Base-by-base conservation (phyloP, 2,329 filamentous ascomycete species). In the Claviceps digitariae region DNA sequence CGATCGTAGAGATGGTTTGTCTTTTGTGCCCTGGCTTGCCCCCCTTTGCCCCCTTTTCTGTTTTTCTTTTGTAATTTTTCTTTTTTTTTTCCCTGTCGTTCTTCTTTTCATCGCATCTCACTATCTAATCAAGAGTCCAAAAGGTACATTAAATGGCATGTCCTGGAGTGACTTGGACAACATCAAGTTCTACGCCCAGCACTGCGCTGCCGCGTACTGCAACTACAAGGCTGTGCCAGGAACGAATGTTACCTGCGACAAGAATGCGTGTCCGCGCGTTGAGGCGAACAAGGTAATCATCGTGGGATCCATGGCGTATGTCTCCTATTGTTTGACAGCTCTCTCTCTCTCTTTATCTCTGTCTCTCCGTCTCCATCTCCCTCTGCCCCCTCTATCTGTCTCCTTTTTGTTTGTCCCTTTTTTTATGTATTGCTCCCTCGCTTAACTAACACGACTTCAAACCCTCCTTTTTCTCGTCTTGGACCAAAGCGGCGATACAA, bases 121-220 rank as follows among this genome's bases (percentile, higher is more conserved):
- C 27, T 4, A 17, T 48, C 44, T 40, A 43, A 49, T 9, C 27
- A 6, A 4, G 13, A 3, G 15, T 12, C 29, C 2, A 40, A 34
- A 43, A 15, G 21, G 6, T 5, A 40, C 34, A 54, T 48, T 38
- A 20, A 34, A 12, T 9, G 15, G 57, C 4, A 60, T 71, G 49
- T 66, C 66, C 7, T 38, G 57, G 2, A 55, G 61, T 10, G 45
- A 31, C 9, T 34, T 47, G 10, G 12, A 27, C 55, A 68, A 67
- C 54, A 66, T 80, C 56, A 60, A 69, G 50, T 74, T 75, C 60
- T 81, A 72, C 58, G 67, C 71, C 31, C 72, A 81, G 63, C 78
- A 78, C 58, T 66, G 77, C 3, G 72, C 67, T 2, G 74, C 77
- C 3, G 67, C 73, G 2, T 79, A 79, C 64, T 82, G 78, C 68